phyloP scores from a whole-genome alignment of 2,329 filamentous ascomycete species.

The Scedosporium boydii region DNA sequence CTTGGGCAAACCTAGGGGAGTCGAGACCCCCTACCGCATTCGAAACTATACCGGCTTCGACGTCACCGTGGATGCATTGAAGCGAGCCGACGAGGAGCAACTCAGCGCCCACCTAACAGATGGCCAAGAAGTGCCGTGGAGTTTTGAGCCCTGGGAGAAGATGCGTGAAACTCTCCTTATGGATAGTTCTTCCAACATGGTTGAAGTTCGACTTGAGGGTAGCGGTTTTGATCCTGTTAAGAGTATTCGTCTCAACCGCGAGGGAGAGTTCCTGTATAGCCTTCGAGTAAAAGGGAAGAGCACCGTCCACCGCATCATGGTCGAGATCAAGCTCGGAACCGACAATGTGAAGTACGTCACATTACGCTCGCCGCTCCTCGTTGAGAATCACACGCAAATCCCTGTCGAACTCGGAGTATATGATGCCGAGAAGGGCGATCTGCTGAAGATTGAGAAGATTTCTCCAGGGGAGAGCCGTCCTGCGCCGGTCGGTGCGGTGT shows the following conservation, averaged over 20 bases:
- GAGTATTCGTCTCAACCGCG: conserved; percentile 83
- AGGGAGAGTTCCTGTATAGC: conserved; percentile 86
- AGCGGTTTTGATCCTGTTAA: conserved; percentile 89
- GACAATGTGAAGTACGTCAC: conserved; percentile 99
- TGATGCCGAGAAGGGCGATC: conserved; percentile 74
- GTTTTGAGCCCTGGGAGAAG: conserved; percentile 92
- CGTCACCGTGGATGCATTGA: conserved; percentile 46
- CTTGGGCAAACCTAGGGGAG: conserved; percentile 81
- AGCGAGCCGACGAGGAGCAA: conserved; percentile 21
- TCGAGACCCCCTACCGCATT: conserved; percentile 86
- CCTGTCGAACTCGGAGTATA: conserved; percentile 90
- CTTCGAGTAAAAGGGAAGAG: conserved; percentile 79
- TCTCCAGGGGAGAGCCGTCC: conserved; percentile 82
- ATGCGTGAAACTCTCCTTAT: conserved; percentile 88
- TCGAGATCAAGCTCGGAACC: conserved; percentile 80
- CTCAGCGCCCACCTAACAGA: conserved; percentile 72
- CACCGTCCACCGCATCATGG: conserved; percentile 78
- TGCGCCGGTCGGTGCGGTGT: conserved; percentile 85
- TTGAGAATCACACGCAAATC: conserved; percentile 96
- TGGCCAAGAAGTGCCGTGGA: conserved; percentile 87
- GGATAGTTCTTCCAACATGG: conserved; percentile 69
- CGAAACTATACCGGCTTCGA: conserved; percentile 95
- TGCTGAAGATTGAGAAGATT: conserved; percentile 97
- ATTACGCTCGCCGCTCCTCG: conserved; percentile 77
- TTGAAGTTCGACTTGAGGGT: conserved; percentile 77